A percentile compares a stretch with the other conserved stretches of the same genome.
Conservation (phyloP, 176 grass and related monocot genomes). For the Paspalum notatum region DNA sequence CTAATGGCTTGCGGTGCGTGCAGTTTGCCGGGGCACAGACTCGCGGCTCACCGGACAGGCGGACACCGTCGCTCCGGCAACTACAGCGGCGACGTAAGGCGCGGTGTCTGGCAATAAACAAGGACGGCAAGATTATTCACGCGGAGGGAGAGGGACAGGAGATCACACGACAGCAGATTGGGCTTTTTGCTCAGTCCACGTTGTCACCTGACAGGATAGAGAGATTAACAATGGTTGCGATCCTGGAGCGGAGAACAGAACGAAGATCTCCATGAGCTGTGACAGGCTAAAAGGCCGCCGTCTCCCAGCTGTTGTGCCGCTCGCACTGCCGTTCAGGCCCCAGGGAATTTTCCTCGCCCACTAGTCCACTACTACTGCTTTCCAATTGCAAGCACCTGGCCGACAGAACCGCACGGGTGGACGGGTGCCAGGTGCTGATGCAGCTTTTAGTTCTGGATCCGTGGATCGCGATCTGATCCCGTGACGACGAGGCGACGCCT, state of each 20-base stretch:
- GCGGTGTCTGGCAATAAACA: neutral
- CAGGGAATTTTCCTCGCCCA: conserved; percentile 38
- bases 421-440: too few relatives aligned
- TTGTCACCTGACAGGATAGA: conserved; percentile 2
- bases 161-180: neutral
- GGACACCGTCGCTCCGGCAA: neutral
- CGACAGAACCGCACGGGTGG: neutral
- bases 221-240: neutral
- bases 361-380: too few relatives aligned
- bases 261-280: conserved; percentile 31
- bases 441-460: conserved; percentile 2
- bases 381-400: conserved; percentile 15
- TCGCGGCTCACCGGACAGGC: neutral
- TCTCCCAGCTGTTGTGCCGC: neutral
- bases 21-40: neutral
- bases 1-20: neutral
- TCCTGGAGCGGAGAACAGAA: neutral
- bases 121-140: conserved; percentile 12
- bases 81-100: neutral
- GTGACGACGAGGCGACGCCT: neutral
- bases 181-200: neutral
- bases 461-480: neutral
- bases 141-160: neutral
- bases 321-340: neutral
- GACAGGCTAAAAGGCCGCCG: conserved; percentile 24